Base-by-base conservation (phyloP, 805 yeast species). In the Lipomyces lipofer region DNA sequence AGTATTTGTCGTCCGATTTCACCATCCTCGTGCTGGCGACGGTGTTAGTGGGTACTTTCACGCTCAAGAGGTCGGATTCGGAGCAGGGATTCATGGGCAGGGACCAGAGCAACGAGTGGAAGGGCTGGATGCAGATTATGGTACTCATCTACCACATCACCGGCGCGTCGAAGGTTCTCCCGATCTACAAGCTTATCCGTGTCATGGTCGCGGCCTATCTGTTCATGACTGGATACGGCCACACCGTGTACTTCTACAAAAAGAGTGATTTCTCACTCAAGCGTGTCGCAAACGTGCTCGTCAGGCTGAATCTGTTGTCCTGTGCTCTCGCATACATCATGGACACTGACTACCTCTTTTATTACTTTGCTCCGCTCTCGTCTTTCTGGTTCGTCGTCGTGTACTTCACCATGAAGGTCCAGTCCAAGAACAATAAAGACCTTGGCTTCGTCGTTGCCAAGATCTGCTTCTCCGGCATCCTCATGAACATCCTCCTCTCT, bases 71-170 rank as follows among this genome's bases (percentile, higher is more conserved):
- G 29, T 54, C 64, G 13, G 48, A 40, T 24, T 19, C 46, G 15
- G 64, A 60, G 44, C 60, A 54, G 38, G 57, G 63, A 7, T 63
- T 63, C 47, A 62, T 63, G 57, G 64, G 61, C 36, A 58, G 66
- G n/a, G 60, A 63, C 33, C 65, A 63, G 59, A 56, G 60, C 12
- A 58, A 63, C 28, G 66, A 63, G 33, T 63, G 66, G 66, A 62
- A 63, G 43, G 66, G 66, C 7, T 63, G 66, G 66, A 63, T 63
- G 66, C 66, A 63, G 55, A 45, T 63, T 38, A 47, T 59, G 42
- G 58, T 63, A 43, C 48, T 63, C 40, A 60, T 63, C 39, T 63
- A 63, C 43, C 66, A 63, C 39, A 63, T 63, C 49, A 63, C 66
- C 17, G 65, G 66, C 4, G 66, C 66, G 25, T 63, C 66, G 13